Conservation (phyloP, 164 flowering plant genomes). For the Platanus orientalis region DNA sequence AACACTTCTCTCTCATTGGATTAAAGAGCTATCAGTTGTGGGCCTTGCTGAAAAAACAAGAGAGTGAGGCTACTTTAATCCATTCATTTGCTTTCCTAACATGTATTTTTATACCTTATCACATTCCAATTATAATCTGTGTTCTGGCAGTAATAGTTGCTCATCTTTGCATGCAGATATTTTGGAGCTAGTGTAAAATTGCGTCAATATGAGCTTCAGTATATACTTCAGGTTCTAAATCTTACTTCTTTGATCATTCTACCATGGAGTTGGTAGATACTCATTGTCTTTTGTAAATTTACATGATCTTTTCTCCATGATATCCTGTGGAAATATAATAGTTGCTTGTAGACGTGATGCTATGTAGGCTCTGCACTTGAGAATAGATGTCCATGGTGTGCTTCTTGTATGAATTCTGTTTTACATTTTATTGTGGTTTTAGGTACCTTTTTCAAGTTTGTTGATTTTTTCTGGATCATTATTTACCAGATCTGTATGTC, state of each 20-base stretch:
- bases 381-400: too few relatives aligned
- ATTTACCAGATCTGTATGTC: too few relatives aligned
- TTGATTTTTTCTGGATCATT: neutral
- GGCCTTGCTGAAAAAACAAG: conserved; percentile 75
- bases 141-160: neutral
- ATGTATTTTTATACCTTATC: neutral
- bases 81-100: neutral
- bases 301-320: too few relatives aligned
- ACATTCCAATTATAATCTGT: neutral
- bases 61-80: conserved; percentile 48
- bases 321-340: too few relatives aligned
- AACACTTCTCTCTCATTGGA: conserved; percentile 90
- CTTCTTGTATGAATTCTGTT: too few relatives aligned
- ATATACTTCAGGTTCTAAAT: conserved; percentile 69
- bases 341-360: too few relatives aligned
- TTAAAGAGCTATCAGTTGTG: conserved; percentile 73
- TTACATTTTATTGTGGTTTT: neutral
- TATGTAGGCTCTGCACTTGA: too few relatives aligned
- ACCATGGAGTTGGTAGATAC: too few relatives aligned
- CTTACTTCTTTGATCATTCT: neutral
- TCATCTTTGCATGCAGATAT: conserved; percentile 43
- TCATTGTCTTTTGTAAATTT: neutral
- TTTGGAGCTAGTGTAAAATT: conserved; percentile 48
- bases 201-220: conserved; percentile 84
- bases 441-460: neutral